A percentile compares a stretch with the other conserved stretches of the same genome.
Conservation (phyloP, 2,329 filamentous ascomycete species). For the Calonectria hawksworthii region DNA sequence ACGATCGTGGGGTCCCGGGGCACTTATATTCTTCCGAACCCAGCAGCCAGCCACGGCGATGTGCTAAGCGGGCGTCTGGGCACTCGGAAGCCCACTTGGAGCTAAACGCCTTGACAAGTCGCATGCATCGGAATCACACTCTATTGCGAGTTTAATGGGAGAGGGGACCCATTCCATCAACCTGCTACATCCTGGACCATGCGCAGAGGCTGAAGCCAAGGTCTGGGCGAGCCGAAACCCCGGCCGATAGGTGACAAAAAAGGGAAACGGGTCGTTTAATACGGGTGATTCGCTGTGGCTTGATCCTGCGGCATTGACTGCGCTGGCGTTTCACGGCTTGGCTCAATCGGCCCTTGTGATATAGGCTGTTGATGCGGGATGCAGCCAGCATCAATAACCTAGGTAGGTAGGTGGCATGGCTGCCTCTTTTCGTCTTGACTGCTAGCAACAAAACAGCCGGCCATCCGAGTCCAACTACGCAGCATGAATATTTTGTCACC, state of each 20-base stretch:
- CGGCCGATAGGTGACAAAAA: neutral
- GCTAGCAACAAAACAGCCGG: neutral
- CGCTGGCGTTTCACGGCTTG: neutral
- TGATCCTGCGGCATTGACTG: neutral
- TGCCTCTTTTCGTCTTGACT: neutral
- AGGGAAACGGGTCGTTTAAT: neutral
- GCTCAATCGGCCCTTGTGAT: neutral
- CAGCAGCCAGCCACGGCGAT: no score
- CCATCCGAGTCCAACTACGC: neutral
- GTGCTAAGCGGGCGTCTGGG: neutral
- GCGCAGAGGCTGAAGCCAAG: slow-evolving; percentile 3
- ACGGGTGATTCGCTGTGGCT: neutral
- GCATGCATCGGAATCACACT: neutral
- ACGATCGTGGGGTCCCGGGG: neutral
- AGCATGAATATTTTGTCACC: neutral
- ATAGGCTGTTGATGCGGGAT: neutral
- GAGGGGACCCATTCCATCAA: neutral
- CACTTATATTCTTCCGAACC: neutral
- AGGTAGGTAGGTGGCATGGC: no score
- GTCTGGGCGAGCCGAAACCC: neutral
- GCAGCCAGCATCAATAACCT: no score
- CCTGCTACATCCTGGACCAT: neutral
- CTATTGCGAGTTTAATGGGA: slow-evolving; percentile 1
- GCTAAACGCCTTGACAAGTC: neutral
- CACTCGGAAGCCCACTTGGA: neutral